Conservation (phyloP, 2,329 filamentous ascomycete species). For the Amauroascus niger region DNA sequence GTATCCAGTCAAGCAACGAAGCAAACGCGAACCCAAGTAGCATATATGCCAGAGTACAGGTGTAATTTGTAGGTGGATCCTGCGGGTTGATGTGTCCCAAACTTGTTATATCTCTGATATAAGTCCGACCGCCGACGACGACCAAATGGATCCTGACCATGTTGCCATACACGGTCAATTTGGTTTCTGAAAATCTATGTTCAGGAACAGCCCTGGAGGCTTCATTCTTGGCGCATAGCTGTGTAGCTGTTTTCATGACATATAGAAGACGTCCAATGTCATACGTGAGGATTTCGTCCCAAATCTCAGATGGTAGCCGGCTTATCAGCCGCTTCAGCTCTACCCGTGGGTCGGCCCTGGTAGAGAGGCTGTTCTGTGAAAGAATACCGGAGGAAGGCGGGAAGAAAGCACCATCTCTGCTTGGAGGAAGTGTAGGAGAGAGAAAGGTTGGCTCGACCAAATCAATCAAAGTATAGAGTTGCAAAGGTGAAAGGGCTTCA, state of each 20-base stretch:
- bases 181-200: slow-evolving; percentile 10
- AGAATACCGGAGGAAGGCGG: not conserved
- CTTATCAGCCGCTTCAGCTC: not conserved
- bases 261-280: slow-evolving; percentile 16
- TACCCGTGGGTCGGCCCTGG: too few relatives aligned
- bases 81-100: not conserved
- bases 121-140: slow-evolving; percentile 11
- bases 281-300: slow-evolving; percentile 12
- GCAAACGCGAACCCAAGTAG: not conserved
- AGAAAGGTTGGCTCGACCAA: slow-evolving; percentile 11
- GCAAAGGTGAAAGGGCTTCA: not conserved
- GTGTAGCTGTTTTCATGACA: slow-evolving; percentile 15
- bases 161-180: slow-evolving; percentile 5
- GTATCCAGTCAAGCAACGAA: not conserved
- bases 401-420: slow-evolving; percentile 10
- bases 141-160: slow-evolving; percentile 9
- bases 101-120: slow-evolving; percentile 14
- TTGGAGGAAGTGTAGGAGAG: not conserved
- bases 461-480: slow-evolving; percentile 8
- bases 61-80: not conserved
- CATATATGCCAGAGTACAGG: not conserved
- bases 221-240: not conserved
- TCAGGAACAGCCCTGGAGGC: not conserved
- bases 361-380: not conserved
- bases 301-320: slow-evolving; percentile 11